These are phyloP conservation scores for Chrysosphaeria jannelii DNA, from an alignment of 2,329 filamentous ascomycete genomes.

Conservation along the genomic window DNA sequence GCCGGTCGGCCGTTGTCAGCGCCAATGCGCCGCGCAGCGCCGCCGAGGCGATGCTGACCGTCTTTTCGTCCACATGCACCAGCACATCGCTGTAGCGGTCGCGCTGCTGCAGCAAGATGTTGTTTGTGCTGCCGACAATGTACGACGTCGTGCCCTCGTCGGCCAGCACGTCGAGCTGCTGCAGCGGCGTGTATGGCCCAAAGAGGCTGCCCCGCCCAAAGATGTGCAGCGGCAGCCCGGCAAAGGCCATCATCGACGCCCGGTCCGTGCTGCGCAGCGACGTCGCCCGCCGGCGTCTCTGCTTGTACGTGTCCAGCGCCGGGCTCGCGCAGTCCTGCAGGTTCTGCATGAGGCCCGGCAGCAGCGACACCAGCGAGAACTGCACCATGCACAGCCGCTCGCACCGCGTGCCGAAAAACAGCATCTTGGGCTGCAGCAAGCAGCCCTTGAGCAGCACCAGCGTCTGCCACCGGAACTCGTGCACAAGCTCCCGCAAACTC, in stretches of 20 bases:
- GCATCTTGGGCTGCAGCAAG: conserved; percentile 91
- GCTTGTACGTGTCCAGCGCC: conserved; percentile 61
- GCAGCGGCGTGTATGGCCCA: conserved; percentile 83
- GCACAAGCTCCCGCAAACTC: conserved; percentile 70
- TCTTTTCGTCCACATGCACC: conserved; percentile 79
- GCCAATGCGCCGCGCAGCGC: conserved; percentile 46
- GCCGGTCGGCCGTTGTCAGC: conserved; percentile 60
- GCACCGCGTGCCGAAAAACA: conserved; percentile 93
- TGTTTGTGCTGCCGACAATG: conserved; percentile 90
- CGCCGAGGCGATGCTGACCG: conserved; percentile 54
- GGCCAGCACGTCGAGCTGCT: conserved; percentile 72
- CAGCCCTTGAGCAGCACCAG: conserved; percentile 82
- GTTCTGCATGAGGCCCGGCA: conserved; percentile 70
- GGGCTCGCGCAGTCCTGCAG: conserved; percentile 91
- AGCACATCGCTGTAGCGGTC: conserved; percentile 90
- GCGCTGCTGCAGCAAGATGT: conserved; percentile 70
- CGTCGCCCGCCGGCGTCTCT: conserved; percentile 43
- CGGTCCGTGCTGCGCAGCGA: conserved; percentile 79
- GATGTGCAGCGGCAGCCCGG: conserved; percentile 81
- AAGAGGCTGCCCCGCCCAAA: conserved; percentile 86
- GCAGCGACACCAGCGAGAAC: conserved; percentile 82
- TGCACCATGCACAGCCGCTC: conserved; percentile 95
- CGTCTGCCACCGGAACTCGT: conserved; percentile 86
- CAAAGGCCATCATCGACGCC: conserved; percentile 65
- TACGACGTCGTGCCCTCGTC: conserved; percentile 92